These are phyloP conservation scores for Xanthoconium stramineum DNA, from an alignment of 768 basidiomycete genomes.

Conservation along the genomic window DNA sequence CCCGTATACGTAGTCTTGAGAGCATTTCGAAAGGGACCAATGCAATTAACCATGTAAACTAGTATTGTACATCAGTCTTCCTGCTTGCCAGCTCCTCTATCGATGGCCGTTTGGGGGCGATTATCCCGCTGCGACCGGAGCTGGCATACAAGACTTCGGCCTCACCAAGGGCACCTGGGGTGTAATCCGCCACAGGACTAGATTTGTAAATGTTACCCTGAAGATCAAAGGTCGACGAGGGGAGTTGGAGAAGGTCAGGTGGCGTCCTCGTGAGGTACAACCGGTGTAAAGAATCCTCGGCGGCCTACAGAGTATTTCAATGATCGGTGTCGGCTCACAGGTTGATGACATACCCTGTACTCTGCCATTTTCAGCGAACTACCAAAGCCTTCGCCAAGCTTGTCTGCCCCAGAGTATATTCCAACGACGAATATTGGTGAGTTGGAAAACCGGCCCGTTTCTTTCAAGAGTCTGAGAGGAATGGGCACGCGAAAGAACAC, in stretches of 20 bases:
- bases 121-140: conserved; percentile 51
- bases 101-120: conserved; percentile 31
- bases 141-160: conserved; percentile 70
- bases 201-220: conserved; percentile 52
- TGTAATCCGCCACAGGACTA: conserved; percentile 46
- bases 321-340: not conserved
- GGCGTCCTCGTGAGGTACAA: conserved; percentile 81
- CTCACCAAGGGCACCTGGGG: conserved; percentile 52
- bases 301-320: conserved; percentile 48
- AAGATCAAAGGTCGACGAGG: conserved; percentile 70
- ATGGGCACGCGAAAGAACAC: not conserved
- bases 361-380: conserved; percentile 93
- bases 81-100: conserved; percentile 21
- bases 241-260: conserved; percentile 62
- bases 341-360: conserved; percentile 60
- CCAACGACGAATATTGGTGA: conserved; percentile 96
- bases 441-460: conserved; percentile 88
- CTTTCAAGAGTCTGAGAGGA: conserved; percentile 69
- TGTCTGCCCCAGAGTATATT: conserved; percentile 76
- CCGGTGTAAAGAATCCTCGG: conserved; percentile 80
- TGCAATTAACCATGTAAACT: conserved; percentile 24
- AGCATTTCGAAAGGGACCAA: conserved; percentile 15
- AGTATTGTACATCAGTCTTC: conserved; percentile 28
- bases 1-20: not conserved
- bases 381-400: conserved; percentile 94